Percentiles rank a stretch among this genome's conserved stretches.
Conservation (phyloP, 768 basidiomycete species). For the Lactarius sanguifluus region DNA sequence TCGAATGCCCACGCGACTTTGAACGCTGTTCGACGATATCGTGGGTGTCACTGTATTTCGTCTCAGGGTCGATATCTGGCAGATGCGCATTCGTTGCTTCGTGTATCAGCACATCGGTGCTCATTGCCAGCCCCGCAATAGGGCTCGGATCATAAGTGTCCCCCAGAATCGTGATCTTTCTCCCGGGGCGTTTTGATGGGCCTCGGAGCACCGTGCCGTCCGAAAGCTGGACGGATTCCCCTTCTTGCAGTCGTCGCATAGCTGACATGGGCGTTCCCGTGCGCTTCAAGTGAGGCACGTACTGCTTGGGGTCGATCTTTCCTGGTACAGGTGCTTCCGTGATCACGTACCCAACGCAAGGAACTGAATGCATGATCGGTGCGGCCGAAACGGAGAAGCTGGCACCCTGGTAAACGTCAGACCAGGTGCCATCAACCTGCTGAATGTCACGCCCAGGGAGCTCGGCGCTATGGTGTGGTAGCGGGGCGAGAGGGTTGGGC, state of each 20-base stretch:
- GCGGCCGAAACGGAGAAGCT: constrained; percentile 68
- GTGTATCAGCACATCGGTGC: constrained; percentile 76
- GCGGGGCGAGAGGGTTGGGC: constrained; percentile 29
- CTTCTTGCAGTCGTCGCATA: constrained; percentile 65
- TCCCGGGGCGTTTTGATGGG: constrained; percentile 61
- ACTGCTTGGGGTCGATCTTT: constrained; percentile 68
- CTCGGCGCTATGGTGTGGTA: constrained; percentile 56
- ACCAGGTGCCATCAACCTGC: constrained; percentile 63
- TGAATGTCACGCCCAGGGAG: constrained; percentile 63
- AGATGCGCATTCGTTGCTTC: constrained; percentile 90
- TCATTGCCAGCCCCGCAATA: constrained; percentile 57
- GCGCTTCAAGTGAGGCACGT: constrained; percentile 66
- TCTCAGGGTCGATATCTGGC: constrained; percentile 57
- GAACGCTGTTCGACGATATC: constrained; percentile 61
- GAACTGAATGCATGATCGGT: constrained; percentile 76
- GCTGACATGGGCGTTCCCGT: constrained; percentile 67
- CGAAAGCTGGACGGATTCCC: constrained; percentile 58
- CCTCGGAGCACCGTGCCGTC: constrained; percentile 75
- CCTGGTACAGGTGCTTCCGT: constrained; percentile 69
- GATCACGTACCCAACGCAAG: constrained; percentile 79
- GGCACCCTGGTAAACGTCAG: constrained; percentile 56
- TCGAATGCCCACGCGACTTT: constrained; percentile 82
- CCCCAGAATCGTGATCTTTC: constrained; percentile 79
- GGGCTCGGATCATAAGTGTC: constrained; percentile 82
- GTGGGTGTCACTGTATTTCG: constrained; percentile 59